Percentiles rank a stretch among this genome's conserved stretches.
Evolutionary conservation across 2,329 filamentous ascomycete genomes (phyloP).

Genomic region (Penicillium verrucosum): DNA sequence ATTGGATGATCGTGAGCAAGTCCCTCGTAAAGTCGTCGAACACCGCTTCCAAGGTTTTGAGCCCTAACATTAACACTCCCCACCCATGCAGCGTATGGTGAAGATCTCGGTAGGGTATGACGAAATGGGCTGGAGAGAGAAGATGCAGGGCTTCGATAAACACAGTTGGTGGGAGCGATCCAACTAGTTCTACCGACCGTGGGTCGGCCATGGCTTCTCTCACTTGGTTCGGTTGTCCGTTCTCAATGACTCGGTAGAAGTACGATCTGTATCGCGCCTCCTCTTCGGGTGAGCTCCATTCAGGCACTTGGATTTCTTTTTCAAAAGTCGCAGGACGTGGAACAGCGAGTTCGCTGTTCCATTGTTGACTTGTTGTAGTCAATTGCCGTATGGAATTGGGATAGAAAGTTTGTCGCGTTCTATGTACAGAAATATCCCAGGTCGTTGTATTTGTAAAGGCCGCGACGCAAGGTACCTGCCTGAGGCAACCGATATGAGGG

Average conservation of each 20-base stretch:
- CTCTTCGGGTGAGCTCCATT: slow-evolving; percentile 13
- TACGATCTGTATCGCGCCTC: slow-evolving; percentile 9
- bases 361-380: slow-evolving; percentile 1
- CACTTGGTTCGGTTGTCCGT: slow-evolving; percentile 42
- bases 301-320: background rate
- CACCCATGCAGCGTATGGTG: slow-evolving; percentile 51
- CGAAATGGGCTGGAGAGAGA: slow-evolving; percentile 57
- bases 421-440: background rate
- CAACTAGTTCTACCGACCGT: slow-evolving; percentile 28
- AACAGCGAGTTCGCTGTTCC: background rate
- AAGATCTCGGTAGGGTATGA: slow-evolving; percentile 47
- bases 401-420: background rate
- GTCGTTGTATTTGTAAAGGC: background rate
- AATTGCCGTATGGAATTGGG: background rate
- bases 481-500: background rate
- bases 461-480: slow-evolving; percentile 1
- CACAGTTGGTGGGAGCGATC: slow-evolving; percentile 50
- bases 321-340: background rate
- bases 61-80: slow-evolving; percentile 43
- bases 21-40: slow-evolving; percentile 41
- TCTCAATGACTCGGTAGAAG: slow-evolving; percentile 31
- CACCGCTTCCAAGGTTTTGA: slow-evolving; percentile 37
- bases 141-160: slow-evolving; percentile 63
- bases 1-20: slow-evolving; percentile 37
- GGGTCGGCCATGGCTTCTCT: slow-evolving; percentile 36